Evolutionary conservation across 306 rosid species (phyloP).

Genomic region (Pachyrhizus erosus): DNA sequence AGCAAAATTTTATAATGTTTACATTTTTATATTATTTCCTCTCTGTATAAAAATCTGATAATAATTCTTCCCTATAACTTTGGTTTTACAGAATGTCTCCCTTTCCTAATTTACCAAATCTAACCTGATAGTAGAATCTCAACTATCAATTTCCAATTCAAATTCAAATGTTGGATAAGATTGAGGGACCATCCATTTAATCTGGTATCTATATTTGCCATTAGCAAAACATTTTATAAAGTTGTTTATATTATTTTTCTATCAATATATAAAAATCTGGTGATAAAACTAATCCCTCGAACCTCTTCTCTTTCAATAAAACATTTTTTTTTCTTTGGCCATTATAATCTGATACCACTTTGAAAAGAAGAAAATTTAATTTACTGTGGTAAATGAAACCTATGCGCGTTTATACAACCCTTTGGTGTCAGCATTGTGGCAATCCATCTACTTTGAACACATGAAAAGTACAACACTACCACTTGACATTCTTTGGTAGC

Average conservation of each 20-base stretch:
- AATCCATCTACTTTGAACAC: background rate
- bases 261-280: too few species aligned
- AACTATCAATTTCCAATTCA: background rate
- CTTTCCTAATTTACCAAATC: background rate
- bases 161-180: background rate
- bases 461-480: constrained; percentile 3
- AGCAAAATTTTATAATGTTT: background rate
- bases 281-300: background rate
- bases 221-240: background rate
- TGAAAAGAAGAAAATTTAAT: background rate
- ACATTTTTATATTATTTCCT: background rate
- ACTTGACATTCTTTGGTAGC: constrained; percentile 41
- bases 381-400: background rate
- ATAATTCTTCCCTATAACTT: background rate
- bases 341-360: background rate
- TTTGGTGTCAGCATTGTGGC: background rate
- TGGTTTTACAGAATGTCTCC: background rate
- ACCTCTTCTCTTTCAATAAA: background rate
- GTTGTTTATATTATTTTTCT: too few species aligned
- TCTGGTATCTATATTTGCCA: background rate
- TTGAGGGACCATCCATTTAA: background rate
- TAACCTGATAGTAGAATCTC: background rate
- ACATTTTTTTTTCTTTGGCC: background rate
- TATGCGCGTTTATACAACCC: background rate
- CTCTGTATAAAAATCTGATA: background rate